These are phyloP conservation scores for Aspergillus steynii DNA, from an alignment of 495 filamentous ascomycete species.

Conservation along the genomic window DNA sequence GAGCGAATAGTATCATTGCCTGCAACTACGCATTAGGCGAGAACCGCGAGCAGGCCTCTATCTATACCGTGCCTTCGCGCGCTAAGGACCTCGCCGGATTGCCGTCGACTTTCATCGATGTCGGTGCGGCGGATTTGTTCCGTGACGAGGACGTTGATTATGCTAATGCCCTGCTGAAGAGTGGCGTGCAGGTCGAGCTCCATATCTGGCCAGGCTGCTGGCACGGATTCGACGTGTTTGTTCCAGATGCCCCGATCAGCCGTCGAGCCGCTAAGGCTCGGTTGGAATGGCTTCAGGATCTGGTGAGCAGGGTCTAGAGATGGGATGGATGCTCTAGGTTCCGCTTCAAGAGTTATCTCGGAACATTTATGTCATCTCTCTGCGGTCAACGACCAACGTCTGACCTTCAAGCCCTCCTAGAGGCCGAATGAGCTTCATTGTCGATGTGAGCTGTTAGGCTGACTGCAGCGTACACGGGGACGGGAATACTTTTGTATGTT, in stretches of 20 bases:
- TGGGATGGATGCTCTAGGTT: too few species aligned
- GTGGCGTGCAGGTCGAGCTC: conserved; percentile 24
- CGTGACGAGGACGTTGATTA: conserved; percentile 25
- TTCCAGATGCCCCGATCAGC: background rate
- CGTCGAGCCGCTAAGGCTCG: background rate
- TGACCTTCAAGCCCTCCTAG: too few species aligned
- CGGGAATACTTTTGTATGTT: too few species aligned
- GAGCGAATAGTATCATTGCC: conserved; percentile 27
- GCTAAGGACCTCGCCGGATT: conserved; percentile 23
- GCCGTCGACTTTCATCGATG: conserved; percentile 29
- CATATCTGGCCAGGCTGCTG: conserved; percentile 33
- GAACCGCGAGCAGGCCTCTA: conserved; percentile 16
- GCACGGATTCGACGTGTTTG: conserved; percentile 31
- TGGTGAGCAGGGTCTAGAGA: background rate
- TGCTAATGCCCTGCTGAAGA: conserved; percentile 20
- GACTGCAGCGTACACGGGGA: too few species aligned
- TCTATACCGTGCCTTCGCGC: conserved; percentile 29
- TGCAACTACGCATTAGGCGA: conserved; percentile 32
- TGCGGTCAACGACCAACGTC: too few species aligned
- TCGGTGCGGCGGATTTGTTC: conserved; percentile 29
- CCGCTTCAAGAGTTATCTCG: too few species aligned
- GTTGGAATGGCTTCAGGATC: background rate
- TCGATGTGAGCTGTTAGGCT: too few species aligned
- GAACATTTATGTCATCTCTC: too few species aligned
- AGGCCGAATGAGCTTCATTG: too few species aligned